Base-by-base conservation (phyloP, 2,329 filamentous ascomycete species). In the Neofusicoccum ribis region DNA sequence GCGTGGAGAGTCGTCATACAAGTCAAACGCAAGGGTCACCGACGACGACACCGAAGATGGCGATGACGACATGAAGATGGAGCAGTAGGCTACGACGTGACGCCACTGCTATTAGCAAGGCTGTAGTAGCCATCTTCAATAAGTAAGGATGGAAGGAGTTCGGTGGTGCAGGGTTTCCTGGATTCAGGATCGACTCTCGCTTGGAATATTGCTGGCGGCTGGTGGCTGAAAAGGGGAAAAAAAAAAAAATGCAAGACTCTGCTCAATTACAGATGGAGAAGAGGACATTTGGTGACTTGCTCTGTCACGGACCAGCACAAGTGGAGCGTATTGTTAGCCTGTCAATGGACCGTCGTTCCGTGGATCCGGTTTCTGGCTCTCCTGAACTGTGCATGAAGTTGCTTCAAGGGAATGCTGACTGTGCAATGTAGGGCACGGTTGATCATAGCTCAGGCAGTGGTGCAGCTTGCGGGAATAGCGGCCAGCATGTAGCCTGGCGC, bases 1-100 rank as follows among this genome's bases (percentile, higher is more conserved):
- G 54, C 54, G 54, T 8, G 54, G 54, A 17, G 54, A 59, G 54
- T 59, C 54, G 15, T 46, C 39, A 3, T 59, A 59, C 41, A 59
- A 59, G 31, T 59, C 54, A n/a, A 59, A 15, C 9, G 54, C 54
- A 8, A 27, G 54, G 41, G 54, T 59, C 41, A 59, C 14, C 4
- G 54, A 59, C 15, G 54, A 59, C n/a, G 54, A 59, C 37, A 41
- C 41, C 15, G 54, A 43, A 12, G 52, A 56, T 11, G 52, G 34
- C n/a, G 27, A 27, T 27, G 37, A 43, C 7, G 37, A 23, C 6
- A n/a, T 31, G 37, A 56, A 36, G 41, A 36, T 31, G 41, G 41
- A 59, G 41, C 27, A 46, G 39, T 36, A 27, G 23, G 20, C 37
- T n/a, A 41, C 14, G 14, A 36, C n/a, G 2, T 34, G 3, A 20